A percentile compares a stretch with the other conserved stretches of the same genome.
Evolutionary conservation across 2,329 filamentous ascomycete species (phyloP).

Genomic region (Chaetothyriales sp.): DNA sequence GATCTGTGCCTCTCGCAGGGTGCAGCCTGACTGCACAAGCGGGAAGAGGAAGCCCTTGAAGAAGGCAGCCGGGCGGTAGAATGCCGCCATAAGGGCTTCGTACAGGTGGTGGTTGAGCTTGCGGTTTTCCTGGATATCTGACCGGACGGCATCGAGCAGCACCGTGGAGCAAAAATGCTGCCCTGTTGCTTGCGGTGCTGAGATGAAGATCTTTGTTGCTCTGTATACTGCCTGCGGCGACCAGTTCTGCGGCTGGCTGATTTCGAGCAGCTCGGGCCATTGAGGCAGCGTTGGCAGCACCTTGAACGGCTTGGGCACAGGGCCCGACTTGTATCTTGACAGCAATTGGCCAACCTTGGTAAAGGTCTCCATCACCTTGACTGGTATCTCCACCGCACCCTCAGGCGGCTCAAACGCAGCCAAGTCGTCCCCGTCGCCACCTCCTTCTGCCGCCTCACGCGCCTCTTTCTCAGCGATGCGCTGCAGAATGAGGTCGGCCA

Average conservation of each 20-base stretch:
- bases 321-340: constrained; percentile 88
- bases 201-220: constrained; percentile 83
- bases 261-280: constrained; percentile 74
- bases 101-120: constrained; percentile 94
- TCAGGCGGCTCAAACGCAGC: constrained; percentile 35
- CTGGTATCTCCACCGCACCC: constrained; percentile 72
- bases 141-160: constrained; percentile 74
- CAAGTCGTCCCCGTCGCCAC: constrained; percentile 27
- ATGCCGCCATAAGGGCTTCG: constrained; percentile 76
- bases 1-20: constrained; percentile 80
- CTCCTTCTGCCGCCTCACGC: constrained; percentile 33
- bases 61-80: constrained; percentile 90
- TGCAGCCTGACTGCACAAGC: constrained; percentile 70
- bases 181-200: constrained; percentile 61
- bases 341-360: constrained; percentile 67
- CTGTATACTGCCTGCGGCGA: constrained; percentile 73
- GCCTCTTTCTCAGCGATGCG: constrained; percentile 90
- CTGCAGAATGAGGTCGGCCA: constrained; percentile 82
- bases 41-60: constrained; percentile 96
- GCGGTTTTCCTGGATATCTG: constrained; percentile 85
- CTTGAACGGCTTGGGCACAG: constrained; percentile 93
- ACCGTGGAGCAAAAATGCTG: constrained; percentile 79
- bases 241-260: constrained; percentile 67
- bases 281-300: constrained; percentile 82
- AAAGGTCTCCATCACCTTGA: constrained; percentile 73